A percentile compares a stretch with the other conserved stretches of the same genome.
These are phyloP conservation scores for Yamadazyma sp. DNA, from an alignment of 1,139 yeast genomes.

Conservation along the genomic window DNA sequence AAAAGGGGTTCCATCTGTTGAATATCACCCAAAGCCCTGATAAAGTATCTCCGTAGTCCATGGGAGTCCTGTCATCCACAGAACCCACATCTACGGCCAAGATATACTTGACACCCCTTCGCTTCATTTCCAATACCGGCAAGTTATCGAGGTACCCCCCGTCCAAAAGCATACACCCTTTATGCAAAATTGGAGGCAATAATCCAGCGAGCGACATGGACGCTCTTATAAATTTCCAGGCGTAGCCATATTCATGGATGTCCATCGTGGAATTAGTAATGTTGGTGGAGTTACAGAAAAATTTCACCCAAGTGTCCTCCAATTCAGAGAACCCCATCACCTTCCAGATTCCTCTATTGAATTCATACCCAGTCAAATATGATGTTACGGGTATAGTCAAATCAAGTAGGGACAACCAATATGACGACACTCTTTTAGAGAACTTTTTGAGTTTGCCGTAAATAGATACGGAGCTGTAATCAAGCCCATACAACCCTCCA, in stretches of 20 bases:
- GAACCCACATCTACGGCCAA: constrained; percentile 98
- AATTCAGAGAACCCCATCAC: constrained; percentile 88
- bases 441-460: constrained; percentile 89
- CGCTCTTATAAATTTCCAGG: constrained; percentile 95
- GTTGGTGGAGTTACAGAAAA: constrained; percentile 90
- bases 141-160: constrained; percentile 95
- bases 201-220: constrained; percentile 96
- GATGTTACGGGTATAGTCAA: constrained; percentile 92
- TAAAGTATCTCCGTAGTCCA: constrained; percentile 89
- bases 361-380: constrained; percentile 95
- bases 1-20: constrained; percentile 90
- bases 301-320: constrained; percentile 94
- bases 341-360: constrained; percentile 96
- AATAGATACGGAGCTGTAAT: constrained; percentile 85
- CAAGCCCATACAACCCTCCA: constrained; percentile 92
- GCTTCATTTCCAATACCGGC: constrained; percentile 88
- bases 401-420: constrained; percentile 84
- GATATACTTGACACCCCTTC: constrained; percentile 81
- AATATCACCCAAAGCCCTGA: constrained; percentile 90
- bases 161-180: constrained; percentile 90
- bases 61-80: constrained; percentile 86
- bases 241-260: constrained; percentile 85
- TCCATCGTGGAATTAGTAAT: constrained; percentile 96
- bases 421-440: constrained; percentile 74
- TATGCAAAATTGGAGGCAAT: constrained; percentile 83